Percentiles rank a stretch among this genome's conserved stretches.
Conservation (phyloP, 176 grass and related monocot genomes). For the Eleusine coracana region DNA sequence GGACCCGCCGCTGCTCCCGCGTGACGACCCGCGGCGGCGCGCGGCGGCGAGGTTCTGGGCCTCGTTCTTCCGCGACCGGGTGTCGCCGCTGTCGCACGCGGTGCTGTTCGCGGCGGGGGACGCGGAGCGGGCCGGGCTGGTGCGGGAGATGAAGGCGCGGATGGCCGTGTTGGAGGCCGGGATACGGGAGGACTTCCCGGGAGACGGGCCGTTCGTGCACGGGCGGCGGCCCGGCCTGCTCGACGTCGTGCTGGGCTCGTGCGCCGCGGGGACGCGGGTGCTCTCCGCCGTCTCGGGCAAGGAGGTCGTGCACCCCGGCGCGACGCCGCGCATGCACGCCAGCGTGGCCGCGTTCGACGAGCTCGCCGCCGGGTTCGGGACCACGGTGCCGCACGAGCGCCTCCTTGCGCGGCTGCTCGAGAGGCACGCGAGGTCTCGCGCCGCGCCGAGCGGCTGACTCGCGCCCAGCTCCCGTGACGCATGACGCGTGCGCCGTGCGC, state of each 20-base stretch:
- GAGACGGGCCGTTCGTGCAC: slow-evolving; percentile 35
- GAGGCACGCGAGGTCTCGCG: slow-evolving; percentile 27
- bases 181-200: slow-evolving; percentile 19
- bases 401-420: slow-evolving; percentile 15
- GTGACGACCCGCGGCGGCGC: slow-evolving; percentile 13
- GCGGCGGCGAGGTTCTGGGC: slow-evolving; percentile 60
- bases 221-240: slow-evolving; percentile 40
- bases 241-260: slow-evolving; percentile 43
- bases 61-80: slow-evolving; percentile 52
- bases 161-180: slow-evolving; percentile 37
- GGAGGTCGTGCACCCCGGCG: slow-evolving; percentile 20
- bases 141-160: slow-evolving; percentile 18
- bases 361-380: slow-evolving; percentile 17
- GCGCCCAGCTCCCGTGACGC: too few species aligned
- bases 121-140: slow-evolving; percentile 27
- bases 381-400: slow-evolving; percentile 35
- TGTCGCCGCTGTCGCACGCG: slow-evolving; percentile 22
- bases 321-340: slow-evolving; percentile 29
- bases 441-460: background rate
- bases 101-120: slow-evolving; percentile 6
- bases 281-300: slow-evolving; percentile 23
- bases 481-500: too few species aligned
- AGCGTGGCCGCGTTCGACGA: slow-evolving; percentile 31
- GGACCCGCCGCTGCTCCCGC: slow-evolving; percentile 28
- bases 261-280: slow-evolving; percentile 7